phyloP scores from a whole-genome alignment of 495 filamentous ascomycete genomes.

The Penicillium canescens region DNA sequence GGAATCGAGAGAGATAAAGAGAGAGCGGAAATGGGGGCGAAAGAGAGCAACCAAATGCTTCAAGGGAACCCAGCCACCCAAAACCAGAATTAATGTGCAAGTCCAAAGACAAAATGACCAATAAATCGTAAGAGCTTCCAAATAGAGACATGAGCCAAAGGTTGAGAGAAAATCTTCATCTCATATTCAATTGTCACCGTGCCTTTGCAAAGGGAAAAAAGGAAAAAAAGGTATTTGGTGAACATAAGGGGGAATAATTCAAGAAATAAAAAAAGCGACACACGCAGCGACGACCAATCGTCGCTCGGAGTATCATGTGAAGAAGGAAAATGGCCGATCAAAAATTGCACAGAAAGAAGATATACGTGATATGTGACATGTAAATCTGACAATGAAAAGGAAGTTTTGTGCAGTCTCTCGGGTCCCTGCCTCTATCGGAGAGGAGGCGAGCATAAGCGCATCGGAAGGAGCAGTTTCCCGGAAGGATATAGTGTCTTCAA shows the following conservation, averaged over 20 bases:
- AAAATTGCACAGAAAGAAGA: conserved; percentile 33
- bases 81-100: conserved; percentile 30
- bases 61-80: conserved; percentile 32
- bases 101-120: conserved; percentile 17
- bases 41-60: conserved; percentile 19
- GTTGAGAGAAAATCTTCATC: conserved; percentile 15
- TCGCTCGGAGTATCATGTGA: conserved; percentile 30
- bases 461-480: conserved; percentile 1
- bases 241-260: conserved; percentile 37
- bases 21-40: conserved; percentile 15
- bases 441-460: conserved; percentile 8
- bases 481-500: not conserved
- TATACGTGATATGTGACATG: conserved; percentile 30
- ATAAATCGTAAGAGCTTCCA: conserved; percentile 19
- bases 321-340: conserved; percentile 25
- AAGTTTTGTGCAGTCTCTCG: conserved; percentile 32
- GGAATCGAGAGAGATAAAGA: conserved; percentile 11
- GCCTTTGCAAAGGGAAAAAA: conserved; percentile 19
- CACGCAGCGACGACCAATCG: conserved; percentile 17
- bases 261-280: conserved; percentile 25
- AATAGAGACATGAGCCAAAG: conserved; percentile 10
- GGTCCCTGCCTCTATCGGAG: conserved; percentile 5
- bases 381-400: conserved; percentile 27
- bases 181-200: conserved; percentile 27
- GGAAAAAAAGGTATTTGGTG: conserved; percentile 17